phyloP scores from a whole-genome alignment of 2,329 filamentous ascomycete species.

The Nannizziopsis arthrosporioides region DNA sequence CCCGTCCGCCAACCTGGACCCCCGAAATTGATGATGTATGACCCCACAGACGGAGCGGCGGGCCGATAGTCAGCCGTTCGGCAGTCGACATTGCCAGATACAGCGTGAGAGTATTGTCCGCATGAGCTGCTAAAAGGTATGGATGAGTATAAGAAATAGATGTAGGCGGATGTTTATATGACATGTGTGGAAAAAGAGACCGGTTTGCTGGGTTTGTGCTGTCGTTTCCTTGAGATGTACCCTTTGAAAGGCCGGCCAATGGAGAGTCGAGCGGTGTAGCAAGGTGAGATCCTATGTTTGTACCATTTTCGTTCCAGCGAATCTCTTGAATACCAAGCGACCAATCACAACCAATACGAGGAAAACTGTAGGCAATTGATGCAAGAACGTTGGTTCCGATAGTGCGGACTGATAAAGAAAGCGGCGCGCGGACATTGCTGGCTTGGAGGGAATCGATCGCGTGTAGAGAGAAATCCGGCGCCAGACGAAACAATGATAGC shows the following conservation, averaged over 20 bases:
- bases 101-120: slow-evolving; percentile 76
- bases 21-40: slow-evolving; percentile 83
- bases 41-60: slow-evolving; percentile 71
- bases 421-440: slow-evolving; percentile 62
- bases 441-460: slow-evolving; percentile 70
- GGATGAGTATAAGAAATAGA: slow-evolving; percentile 66
- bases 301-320: slow-evolving; percentile 46
- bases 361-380: slow-evolving; percentile 76
- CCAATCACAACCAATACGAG: slow-evolving; percentile 67
- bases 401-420: slow-evolving; percentile 71
- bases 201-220: not conserved
- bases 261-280: slow-evolving; percentile 30
- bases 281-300: slow-evolving; percentile 29
- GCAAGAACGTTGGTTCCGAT: slow-evolving; percentile 56
- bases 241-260: too few species aligned
- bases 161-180: slow-evolving; percentile 40
- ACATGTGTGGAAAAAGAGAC: not conserved
- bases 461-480: slow-evolving; percentile 31
- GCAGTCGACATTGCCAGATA: slow-evolving; percentile 67
- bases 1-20: slow-evolving; percentile 69
- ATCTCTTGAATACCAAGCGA: slow-evolving; percentile 87
- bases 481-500: slow-evolving; percentile 64
- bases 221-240: too few species aligned
- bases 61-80: slow-evolving; percentile 53
- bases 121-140: slow-evolving; percentile 70